Conservation (phyloP, 1,139 yeast genomes). For the Zygosaccharomyces sapae region DNA sequence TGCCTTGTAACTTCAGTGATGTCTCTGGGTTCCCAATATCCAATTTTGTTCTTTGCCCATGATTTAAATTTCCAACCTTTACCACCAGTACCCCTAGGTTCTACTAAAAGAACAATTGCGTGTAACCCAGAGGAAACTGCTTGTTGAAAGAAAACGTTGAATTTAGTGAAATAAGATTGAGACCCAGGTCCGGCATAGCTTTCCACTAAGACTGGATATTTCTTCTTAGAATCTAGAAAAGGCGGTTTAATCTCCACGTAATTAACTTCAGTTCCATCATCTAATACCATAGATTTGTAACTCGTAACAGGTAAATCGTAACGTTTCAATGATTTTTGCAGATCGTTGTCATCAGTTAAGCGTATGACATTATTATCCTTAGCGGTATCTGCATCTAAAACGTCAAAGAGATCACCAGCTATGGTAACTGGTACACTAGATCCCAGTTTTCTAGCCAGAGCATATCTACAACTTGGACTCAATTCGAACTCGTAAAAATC, state of each 20-base stretch:
- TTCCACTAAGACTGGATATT: slow-evolving; percentile 76
- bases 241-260: slow-evolving; percentile 75
- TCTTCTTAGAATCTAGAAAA: slow-evolving; percentile 51
- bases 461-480: slow-evolving; percentile 33
- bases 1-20: slow-evolving; percentile 60
- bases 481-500: slow-evolving; percentile 29
- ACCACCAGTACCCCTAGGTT: slow-evolving; percentile 94
- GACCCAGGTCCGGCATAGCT: slow-evolving; percentile 97
- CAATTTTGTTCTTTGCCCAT: slow-evolving; percentile 66
- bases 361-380: slow-evolving; percentile 15
- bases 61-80: slow-evolving; percentile 74
- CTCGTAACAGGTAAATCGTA: slow-evolving; percentile 55
- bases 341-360: slow-evolving; percentile 31
- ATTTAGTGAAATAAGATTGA: slow-evolving; percentile 57
- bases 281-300: slow-evolving; percentile 48
- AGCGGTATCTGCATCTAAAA: slow-evolving; percentile 18
- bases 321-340: slow-evolving; percentile 33
- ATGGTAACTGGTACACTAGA: slow-evolving; percentile 26
- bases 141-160: slow-evolving; percentile 61
- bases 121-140: slow-evolving; percentile 63
- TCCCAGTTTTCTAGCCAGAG: slow-evolving; percentile 28
- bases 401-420: slow-evolving; percentile 28
- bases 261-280: slow-evolving; percentile 49
- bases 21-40: slow-evolving; percentile 86
- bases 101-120: slow-evolving; percentile 75